Base-by-base conservation (phyloP, 768 basidiomycete species). In the Amanita phalloides region DNA sequence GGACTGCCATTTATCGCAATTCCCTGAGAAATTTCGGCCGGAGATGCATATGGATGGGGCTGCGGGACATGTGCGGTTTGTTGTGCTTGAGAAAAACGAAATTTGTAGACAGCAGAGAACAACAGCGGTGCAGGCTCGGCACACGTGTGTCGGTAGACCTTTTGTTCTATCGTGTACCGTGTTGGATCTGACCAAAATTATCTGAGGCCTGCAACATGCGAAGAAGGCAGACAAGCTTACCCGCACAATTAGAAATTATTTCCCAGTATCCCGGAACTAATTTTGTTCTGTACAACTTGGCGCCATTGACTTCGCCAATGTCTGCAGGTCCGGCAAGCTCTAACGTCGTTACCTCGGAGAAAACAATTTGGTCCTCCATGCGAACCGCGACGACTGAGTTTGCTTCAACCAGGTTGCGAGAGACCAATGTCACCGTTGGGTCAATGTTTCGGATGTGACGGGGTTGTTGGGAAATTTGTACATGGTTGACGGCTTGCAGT, bases 251-350 rank as follows among this genome's bases (percentile, higher is more conserved):
- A 49, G 75, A 75, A 52, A 88, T 70, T 20, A 70, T 74, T 14
- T 71, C 66, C 86, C 86, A 88, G 58, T 76, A 86, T 43, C 70
- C 70, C 3, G 86, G 86, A 5, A 78, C 77, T 25, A 88, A 71
- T 1, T 72, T 54, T 3, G 81, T 82, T 53, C 71, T 76, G 65
- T 88, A 86, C 30, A 86, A 60, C 20, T 71, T 64, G 33, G 61
- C 50, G n/a, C 55, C 60, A 6, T 57, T 60, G 6, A 17, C 17
- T 11, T 36, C 48, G 26, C 48, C 35, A 36, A 38, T 44, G 43
- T 21, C 38, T 2, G 66, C 53, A 26, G 61, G 54, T 2, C 44
- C 41, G 4, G 58, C 53, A 8, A 60, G 55, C 13, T 58, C 63
- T 42, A 78, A 66, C 4, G 60, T 47, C 0, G 74, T 72, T 21